phyloP scores from a whole-genome alignment of 192 early-diverging fungal species.

The Coemansia sp. region DNA sequence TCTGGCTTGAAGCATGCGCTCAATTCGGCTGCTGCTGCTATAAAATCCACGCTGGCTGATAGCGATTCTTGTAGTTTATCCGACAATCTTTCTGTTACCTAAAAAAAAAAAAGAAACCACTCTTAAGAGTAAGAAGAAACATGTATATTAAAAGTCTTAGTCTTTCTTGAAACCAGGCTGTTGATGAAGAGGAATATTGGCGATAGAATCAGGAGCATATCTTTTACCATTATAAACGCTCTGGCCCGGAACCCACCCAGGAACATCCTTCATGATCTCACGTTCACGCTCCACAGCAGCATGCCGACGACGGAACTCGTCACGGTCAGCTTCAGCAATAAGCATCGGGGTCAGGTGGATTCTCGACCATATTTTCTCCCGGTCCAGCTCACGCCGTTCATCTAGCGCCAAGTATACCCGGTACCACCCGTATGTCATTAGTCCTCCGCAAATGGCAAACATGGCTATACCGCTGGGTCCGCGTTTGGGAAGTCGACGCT shows the following conservation, averaged over 20 bases:
- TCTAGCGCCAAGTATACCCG: slow-evolving; percentile 45
- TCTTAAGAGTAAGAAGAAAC: too few relatives aligned
- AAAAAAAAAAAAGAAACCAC: neutral
- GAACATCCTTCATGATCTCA: slow-evolving; percentile 83
- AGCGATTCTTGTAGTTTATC: neutral
- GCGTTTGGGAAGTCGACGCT: slow-evolving; percentile 81
- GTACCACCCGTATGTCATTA: slow-evolving; percentile 85
- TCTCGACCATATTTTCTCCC: slow-evolving; percentile 92
- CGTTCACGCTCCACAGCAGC: slow-evolving; percentile 72
- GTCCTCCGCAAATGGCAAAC: slow-evolving; percentile 66
- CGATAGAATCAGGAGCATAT: slow-evolving; percentile 60
- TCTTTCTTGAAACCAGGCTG: slow-evolving; percentile 36
- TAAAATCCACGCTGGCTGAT: slow-evolving; percentile 18
- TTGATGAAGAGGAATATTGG: slow-evolving; percentile 49
- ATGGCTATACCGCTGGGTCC: slow-evolving; percentile 89
- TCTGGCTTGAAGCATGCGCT: slow-evolving; percentile 21
- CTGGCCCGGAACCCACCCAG: slow-evolving; percentile 73
- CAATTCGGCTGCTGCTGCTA: slow-evolving; percentile 21
- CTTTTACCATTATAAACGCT: slow-evolving; percentile 89
- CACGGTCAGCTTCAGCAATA: slow-evolving; percentile 91
- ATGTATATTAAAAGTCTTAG: slow-evolving; percentile 5
- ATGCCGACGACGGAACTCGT: slow-evolving; percentile 75
- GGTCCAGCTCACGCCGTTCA: slow-evolving; percentile 71
- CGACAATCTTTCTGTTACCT: slow-evolving; percentile 2
- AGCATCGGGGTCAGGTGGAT: slow-evolving; percentile 89